phyloP scores from a whole-genome alignment of 2,329 filamentous ascomycete species.

The Cladophialophora psammophila region DNA sequence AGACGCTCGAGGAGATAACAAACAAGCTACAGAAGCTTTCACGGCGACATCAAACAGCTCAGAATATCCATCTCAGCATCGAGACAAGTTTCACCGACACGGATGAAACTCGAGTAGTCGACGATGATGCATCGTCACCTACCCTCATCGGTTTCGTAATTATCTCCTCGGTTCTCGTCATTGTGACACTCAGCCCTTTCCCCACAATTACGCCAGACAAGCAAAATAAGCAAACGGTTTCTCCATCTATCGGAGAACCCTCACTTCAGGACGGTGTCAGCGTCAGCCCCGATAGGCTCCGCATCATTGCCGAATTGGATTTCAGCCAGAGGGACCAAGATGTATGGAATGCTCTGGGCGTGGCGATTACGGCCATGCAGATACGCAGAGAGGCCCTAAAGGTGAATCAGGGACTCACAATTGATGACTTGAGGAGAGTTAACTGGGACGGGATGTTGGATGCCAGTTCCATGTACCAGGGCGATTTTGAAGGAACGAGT shows the following conservation, averaged over 20 bases:
- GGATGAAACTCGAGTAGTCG: slow-evolving; percentile 29
- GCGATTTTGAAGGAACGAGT: slow-evolving; percentile 19
- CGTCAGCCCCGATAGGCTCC: slow-evolving; percentile 39
- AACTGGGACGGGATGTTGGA: slow-evolving; percentile 25
- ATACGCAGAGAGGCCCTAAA: slow-evolving; percentile 51
- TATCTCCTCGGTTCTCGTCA: slow-evolving; percentile 59
- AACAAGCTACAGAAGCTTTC: slow-evolving; percentile 54
- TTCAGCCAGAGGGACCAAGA: slow-evolving; percentile 61
- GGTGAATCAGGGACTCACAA: slow-evolving; percentile 17
- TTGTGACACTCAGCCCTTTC: slow-evolving; percentile 55
- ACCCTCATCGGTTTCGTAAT: slow-evolving; percentile 64
- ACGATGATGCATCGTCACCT: slow-evolving; percentile 48
- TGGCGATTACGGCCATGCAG: slow-evolving; percentile 64
- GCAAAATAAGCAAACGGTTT: slow-evolving; percentile 31
- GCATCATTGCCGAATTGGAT: slow-evolving; percentile 61
- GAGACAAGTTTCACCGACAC: slow-evolving; percentile 18
- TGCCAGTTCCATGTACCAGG: slow-evolving; percentile 21
- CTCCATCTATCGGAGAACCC: slow-evolving; percentile 7
- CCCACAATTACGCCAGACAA: neutral
- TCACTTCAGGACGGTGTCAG: slow-evolving; percentile 1
- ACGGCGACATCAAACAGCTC: slow-evolving; percentile 50
- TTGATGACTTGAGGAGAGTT: slow-evolving; percentile 21
- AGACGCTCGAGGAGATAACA: slow-evolving; percentile 54
- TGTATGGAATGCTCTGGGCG: slow-evolving; percentile 66
- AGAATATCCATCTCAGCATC: slow-evolving; percentile 34